Percentiles rank a stretch among this genome's conserved stretches.
Evolutionary conservation across 768 basidiomycete genomes (phyloP).

Genomic region (Leccinum pellstonianum): DNA sequence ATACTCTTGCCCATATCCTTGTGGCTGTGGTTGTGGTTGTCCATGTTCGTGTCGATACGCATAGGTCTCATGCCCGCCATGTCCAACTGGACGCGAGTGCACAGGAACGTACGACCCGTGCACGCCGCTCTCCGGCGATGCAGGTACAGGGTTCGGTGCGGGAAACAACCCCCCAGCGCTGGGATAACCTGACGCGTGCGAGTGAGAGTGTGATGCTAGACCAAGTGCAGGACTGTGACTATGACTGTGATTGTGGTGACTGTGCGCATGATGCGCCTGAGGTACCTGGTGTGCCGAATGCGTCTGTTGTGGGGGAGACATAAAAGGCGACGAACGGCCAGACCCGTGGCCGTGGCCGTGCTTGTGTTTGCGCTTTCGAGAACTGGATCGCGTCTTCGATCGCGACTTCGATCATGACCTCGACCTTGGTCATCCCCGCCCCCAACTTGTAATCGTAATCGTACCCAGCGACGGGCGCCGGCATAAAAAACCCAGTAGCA

Average conservation of each 20-base stretch:
- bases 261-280: background rate
- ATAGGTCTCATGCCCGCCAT: background rate
- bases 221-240: background rate
- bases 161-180: background rate
- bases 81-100: constrained; percentile 7
- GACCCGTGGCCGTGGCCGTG: constrained; percentile 9
- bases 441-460: background rate
- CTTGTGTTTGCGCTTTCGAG: background rate
- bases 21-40: background rate
- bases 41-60: background rate
- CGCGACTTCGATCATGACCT: background rate
- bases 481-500: background rate
- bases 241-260: background rate
- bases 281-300: background rate
- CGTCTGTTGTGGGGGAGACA: background rate
- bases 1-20: background rate
- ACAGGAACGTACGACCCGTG: constrained; percentile 5
- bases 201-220: background rate
- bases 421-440: background rate
- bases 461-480: background rate
- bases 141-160: background rate
- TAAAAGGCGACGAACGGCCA: constrained; percentile 4
- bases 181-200: background rate
- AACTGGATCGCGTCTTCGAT: background rate
- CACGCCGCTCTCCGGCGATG: background rate